Evolutionary conservation across 306 rosid species (phyloP).

Genomic region (Hippophae tibetana): DNA sequence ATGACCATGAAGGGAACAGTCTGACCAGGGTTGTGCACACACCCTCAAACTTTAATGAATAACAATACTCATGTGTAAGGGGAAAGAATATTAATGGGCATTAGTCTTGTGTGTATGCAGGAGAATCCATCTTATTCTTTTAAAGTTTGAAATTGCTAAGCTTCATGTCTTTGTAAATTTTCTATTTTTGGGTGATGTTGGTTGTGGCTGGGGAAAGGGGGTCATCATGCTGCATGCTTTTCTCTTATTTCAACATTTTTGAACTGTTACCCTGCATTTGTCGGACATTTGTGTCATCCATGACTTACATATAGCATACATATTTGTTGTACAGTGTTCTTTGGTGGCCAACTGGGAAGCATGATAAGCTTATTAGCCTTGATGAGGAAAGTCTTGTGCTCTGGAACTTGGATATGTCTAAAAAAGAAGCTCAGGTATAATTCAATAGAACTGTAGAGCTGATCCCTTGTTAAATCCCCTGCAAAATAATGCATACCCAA

Average conservation of each 20-base stretch:
- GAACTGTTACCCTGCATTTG: not conserved
- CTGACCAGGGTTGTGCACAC: too few relatives aligned
- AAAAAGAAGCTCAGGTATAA: conserved; percentile 74
- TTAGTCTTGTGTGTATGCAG: not conserved
- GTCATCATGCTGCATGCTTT: too few relatives aligned
- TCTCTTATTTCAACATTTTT: not conserved
- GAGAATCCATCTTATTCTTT: not conserved
- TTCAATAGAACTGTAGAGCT: conserved; percentile 5
- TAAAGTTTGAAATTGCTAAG: not conserved
- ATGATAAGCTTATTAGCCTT: conserved; percentile 85
- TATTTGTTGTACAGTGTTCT: conserved; percentile 52
- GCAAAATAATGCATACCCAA: not conserved
- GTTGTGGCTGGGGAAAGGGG: not conserved
- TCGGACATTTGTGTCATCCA: not conserved
- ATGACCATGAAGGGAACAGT: too few relatives aligned
- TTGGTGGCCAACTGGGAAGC: conserved; percentile 94
- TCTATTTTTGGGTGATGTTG: not conserved
- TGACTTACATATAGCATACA: conserved; percentile 14
- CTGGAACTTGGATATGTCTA: conserved; percentile 86
- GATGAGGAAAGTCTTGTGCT: conserved; percentile 65
- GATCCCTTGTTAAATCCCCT: conserved; percentile 3
- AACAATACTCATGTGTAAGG: not conserved
- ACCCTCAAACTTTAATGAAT: too few relatives aligned
- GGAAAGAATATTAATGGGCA: not conserved
- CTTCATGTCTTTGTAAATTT: too few relatives aligned